Evolutionary conservation across 2,329 filamentous ascomycete genomes (phyloP).

Genomic region (Cylindrodendrum hubeiense): DNA sequence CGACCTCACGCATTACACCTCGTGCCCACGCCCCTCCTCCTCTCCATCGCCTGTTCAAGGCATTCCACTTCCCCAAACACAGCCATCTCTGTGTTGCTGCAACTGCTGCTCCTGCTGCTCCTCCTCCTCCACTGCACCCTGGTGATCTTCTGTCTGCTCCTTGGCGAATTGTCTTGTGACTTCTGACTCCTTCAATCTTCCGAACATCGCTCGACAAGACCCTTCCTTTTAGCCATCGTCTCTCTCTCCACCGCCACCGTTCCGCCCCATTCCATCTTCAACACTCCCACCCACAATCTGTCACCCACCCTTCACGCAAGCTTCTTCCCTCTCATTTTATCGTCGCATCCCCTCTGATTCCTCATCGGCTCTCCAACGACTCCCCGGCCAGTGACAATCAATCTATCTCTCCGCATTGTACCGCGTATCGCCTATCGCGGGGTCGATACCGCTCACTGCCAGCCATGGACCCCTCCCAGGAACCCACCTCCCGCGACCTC

Average conservation of each 20-base stretch:
- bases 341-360: neutral
- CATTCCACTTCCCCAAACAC: conserved; percentile 1
- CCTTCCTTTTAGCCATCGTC: conserved; percentile 1
- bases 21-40: conserved; percentile 24
- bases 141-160: conserved; percentile 1
- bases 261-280: neutral
- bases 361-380: neutral
- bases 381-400: neutral
- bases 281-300: neutral
- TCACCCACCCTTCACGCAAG: neutral
- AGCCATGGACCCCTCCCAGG: conserved; percentile 43
- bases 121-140: conserved; percentile 5
- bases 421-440: conserved; percentile 5
- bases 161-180: conserved; percentile 25
- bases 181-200: conserved; percentile 22
- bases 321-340: neutral
- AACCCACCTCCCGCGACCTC: conserved; percentile 42
- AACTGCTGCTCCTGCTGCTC: too few species aligned
- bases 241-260: neutral
- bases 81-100: conserved; percentile 7
- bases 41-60: conserved; percentile 23
- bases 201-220: conserved; percentile 6
- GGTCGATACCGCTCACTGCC: neutral
- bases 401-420: neutral
- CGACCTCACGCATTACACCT: conserved; percentile 13